Conservation (phyloP, 257 asterid species). For the Eucommia ulmoides region DNA sequence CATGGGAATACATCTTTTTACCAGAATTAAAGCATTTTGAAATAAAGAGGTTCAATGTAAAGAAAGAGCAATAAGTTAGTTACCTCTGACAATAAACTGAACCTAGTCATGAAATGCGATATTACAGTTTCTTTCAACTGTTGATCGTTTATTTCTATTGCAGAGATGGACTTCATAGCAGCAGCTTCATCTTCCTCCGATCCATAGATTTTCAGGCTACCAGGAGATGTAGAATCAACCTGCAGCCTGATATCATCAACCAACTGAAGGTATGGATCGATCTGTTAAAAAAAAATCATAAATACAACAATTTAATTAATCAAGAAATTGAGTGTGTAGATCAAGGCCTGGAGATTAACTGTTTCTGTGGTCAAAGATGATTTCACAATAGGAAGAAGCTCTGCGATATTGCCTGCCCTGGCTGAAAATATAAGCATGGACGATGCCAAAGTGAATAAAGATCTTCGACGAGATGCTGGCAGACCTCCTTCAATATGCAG, state of each 20-base stretch:
- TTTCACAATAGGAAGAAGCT: slow-evolving; percentile 22
- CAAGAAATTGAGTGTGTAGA: slow-evolving; percentile 1
- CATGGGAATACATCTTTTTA: too few species aligned
- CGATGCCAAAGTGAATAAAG: slow-evolving; percentile 39
- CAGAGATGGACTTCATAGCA: slow-evolving; percentile 26
- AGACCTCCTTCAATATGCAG: slow-evolving; percentile 27
- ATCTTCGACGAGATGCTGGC: slow-evolving; percentile 34
- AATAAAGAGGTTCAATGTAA: too few species aligned
- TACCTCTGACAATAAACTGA: slow-evolving; percentile 27
- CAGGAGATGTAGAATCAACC: slow-evolving; percentile 10
- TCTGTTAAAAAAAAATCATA: slow-evolving; percentile 12
- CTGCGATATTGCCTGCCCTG: slow-evolving; percentile 30
- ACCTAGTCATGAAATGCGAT: slow-evolving; percentile 25
- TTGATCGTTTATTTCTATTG: slow-evolving; percentile 17
- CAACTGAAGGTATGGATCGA: slow-evolving; percentile 30
- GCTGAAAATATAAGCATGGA: slow-evolving; percentile 35
- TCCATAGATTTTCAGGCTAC: slow-evolving; percentile 19
- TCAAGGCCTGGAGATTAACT: slow-evolving; percentile 13
- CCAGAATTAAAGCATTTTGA: too few species aligned
- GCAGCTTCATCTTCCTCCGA: slow-evolving; percentile 32
- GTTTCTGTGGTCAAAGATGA: slow-evolving; percentile 34
- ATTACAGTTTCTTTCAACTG: slow-evolving; percentile 24
- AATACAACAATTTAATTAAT: background rate
- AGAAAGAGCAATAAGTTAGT: background rate
- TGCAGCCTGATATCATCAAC: slow-evolving; percentile 27